Evolutionary conservation across 2,329 filamentous ascomycete species (phyloP), one percentile per base, ranked within the genome.

Genomic region (Diplodia sapinea): DNA sequence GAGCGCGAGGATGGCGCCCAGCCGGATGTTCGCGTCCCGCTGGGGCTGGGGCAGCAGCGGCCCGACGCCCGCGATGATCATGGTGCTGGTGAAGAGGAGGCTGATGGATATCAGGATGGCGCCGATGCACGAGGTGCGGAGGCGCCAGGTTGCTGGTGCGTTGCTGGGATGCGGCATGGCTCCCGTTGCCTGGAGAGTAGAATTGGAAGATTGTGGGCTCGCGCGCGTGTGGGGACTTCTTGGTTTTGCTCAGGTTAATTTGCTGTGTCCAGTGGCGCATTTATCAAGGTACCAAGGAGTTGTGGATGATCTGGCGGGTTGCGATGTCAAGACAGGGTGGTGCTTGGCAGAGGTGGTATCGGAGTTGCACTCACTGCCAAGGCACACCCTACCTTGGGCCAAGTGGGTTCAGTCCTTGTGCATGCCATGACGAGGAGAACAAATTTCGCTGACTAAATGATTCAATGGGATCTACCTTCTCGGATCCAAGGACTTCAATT

Each of bases 31-130:
- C 2, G 59, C 29, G 29, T 26, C 17, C 29, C n/a, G 7, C 12
- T 51, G n/a, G n/a, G 62, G 62, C n/a, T 23, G 54, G 3, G 49
- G 51, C 9, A 63, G 59, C 12, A 63, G 43, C 15, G 47, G 50
- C 6, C 50, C 62, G 15, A 55, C 47, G 26, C 15, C 15, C 8
- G 54, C 20, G 50, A 65, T 55, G 13, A 65, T 54, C 20, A 43
- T 23, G 7, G 23, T 36, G 38, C 47, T 47, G 20, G 33, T 65
- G 31, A 52, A 8, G 47, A 40, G 31, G 47, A 62, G 40, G 57
- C 56, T n/a, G 20, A 12, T 2, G 8, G 43, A 38, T 29, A 29
- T 51, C 12, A 33, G 8, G 36, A 47, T 17, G 33, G 49, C 15
- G 50, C 29, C 20, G 50, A 55, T 26, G 62, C 9, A 13, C 13